Base-by-base conservation (phyloP, 331 rosid species). In the Erythrophleum ivorense region DNA sequence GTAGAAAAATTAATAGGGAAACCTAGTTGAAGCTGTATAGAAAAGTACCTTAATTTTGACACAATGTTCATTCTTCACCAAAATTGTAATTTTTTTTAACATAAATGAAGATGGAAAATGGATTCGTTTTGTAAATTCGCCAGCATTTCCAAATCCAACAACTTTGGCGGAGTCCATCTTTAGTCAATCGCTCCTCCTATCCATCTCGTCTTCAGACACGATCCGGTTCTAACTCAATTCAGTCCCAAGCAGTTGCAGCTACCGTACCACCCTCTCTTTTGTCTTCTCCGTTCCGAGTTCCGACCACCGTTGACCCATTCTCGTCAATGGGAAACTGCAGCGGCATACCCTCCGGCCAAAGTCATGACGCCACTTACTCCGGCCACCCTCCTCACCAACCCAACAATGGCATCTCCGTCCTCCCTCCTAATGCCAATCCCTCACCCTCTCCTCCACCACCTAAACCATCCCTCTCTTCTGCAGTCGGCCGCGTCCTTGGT, bases 401-500 rank as follows among this genome's bases (percentile, higher is more conserved):
- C 24, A 68, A 85, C 9, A 91, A 85, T 66, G 88, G 82, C 80
- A 45, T 90, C 80, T 75, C 11, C 12, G 80, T 87, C 83, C 92
- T 93, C 80, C 94, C 94, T 34, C 83, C 95, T 6, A 16, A 85
- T 49, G 68, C 91, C 63, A 68, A 57, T n/a, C 94, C 96, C 13
- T 52, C 81, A 7, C 78, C 75, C 41, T 73, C 75, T 1, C 71
- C 81, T 43, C 50, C 24, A 10, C 9, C 24, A 7, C 71, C 59
- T 5, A 69, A 50, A 69, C 9, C 78, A 45, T 31, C 55, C 24
- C 1, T 68, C 29, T 21, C 87, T 0, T n/a, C 85, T 6, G 6
- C 73, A 29, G 7, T 81, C 18, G 98, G 98, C 85, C 95, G 95
- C 15, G 88, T 95, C 68, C 85, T 95, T 12, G 93, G 91, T 75